phyloP scores from a whole-genome alignment of 495 filamentous ascomycete genomes.

The Diplogelasinospora grovesii region DNA sequence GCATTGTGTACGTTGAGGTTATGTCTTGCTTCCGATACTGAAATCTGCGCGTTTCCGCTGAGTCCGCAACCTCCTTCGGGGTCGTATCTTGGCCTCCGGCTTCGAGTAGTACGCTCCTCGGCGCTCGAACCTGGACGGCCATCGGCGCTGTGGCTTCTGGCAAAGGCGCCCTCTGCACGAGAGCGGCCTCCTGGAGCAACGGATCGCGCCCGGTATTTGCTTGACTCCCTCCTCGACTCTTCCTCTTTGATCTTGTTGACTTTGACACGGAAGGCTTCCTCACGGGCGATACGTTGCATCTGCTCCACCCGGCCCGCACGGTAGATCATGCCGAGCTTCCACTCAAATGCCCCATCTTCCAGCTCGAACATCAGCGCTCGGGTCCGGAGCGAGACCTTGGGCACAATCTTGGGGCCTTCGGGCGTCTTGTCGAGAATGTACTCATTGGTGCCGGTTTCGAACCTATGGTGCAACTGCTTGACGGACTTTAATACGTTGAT shows the following conservation, averaged over 20 bases:
- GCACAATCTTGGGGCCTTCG: constrained; percentile 77
- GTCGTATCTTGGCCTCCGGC: constrained; percentile 56
- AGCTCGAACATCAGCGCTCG: constrained; percentile 81
- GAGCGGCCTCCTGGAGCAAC: constrained; percentile 39
- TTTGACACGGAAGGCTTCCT: constrained; percentile 85
- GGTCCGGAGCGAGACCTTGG: constrained; percentile 72
- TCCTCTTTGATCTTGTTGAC: constrained; percentile 71
- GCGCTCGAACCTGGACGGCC: constrained; percentile 30
- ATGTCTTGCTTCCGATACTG: constrained; percentile 64
- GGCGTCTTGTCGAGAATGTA: constrained; percentile 77
- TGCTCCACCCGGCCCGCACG: constrained; percentile 82
- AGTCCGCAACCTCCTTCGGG: constrained; percentile 64
- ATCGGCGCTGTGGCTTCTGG: constrained; percentile 50
- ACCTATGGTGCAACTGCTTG: constrained; percentile 84
- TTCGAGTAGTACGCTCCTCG: constrained; percentile 17
- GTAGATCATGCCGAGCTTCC: constrained; percentile 91
- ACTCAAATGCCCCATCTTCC: constrained; percentile 95
- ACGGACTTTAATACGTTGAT: constrained; percentile 81
- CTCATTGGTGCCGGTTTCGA: constrained; percentile 77
- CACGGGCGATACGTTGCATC: constrained; percentile 76
- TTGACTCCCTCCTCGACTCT: constrained; percentile 46
- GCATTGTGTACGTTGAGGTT: constrained; percentile 76
- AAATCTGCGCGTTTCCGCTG: constrained; percentile 60
- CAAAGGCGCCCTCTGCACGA: constrained; percentile 18
- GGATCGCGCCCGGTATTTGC: constrained; percentile 42